Conservation (phyloP, 805 yeast species). For the Candida pseudofarinosa region DNA sequence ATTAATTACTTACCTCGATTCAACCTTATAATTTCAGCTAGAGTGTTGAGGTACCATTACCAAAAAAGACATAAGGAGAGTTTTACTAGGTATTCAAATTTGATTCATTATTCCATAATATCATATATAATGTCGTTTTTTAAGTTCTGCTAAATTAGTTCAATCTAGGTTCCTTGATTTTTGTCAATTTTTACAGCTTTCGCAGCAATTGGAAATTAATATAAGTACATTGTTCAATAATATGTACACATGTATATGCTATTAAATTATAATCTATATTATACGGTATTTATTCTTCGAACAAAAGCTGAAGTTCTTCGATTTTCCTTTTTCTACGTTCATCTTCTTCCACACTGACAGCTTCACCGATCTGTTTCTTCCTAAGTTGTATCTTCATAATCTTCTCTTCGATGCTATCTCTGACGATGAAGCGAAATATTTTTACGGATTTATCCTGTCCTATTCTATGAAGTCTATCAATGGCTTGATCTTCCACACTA, state of each 20-base stretch:
- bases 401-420: conserved; percentile 78
- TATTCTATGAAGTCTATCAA: conserved; percentile 85
- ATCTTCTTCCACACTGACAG: conserved; percentile 70
- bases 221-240: too few relatives aligned
- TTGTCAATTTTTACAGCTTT: too few relatives aligned
- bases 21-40: too few relatives aligned
- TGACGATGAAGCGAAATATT: conserved; percentile 76
- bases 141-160: too few relatives aligned
- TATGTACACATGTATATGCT: neutral
- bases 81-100: too few relatives aligned
- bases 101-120: too few relatives aligned
- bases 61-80: too few relatives aligned
- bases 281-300: conserved; percentile 44
- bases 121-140: too few relatives aligned
- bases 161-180: too few relatives aligned
- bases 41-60: too few relatives aligned
- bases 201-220: too few relatives aligned
- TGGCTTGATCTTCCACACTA: conserved; percentile 86
- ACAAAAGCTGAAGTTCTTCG: conserved; percentile 67
- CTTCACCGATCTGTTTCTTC: conserved; percentile 77
- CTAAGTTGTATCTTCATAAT: conserved; percentile 86
- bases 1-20: too few relatives aligned
- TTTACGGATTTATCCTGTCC: conserved; percentile 75
- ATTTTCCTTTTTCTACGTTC: conserved; percentile 65
- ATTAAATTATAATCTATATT: neutral